Evolutionary conservation across 2,329 filamentous ascomycete genomes (phyloP), one percentile per base, ranked within the genome.

Genomic region (Clarireedia paspali): DNA sequence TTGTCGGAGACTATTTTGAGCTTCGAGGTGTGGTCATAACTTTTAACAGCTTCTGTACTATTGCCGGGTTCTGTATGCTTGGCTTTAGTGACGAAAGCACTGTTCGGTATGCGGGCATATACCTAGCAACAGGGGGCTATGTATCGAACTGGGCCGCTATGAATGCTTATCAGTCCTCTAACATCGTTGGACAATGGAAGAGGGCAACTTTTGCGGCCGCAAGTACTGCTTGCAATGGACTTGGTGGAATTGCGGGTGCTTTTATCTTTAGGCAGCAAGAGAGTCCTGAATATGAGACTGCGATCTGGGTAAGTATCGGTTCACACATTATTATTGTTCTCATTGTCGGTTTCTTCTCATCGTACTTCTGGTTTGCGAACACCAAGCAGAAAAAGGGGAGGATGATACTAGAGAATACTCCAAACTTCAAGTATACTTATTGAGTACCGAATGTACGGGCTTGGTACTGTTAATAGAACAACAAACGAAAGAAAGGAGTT

Each of bases 161-260:
- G 55, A 84, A 94, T 75, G 80, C 88, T 0, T 94, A 89, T 73
- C 89, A 92, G 73, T 87, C 88, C 45, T 94, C 92, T 73, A 95
- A 95, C 71, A 86, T 95, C 66, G 84, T 88, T 53, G 89, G 89
- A 0, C 89, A 95, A 72, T 95, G 89, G 88, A 95, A 92, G 74
- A 82, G 90, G 53, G 89, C 89, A 1, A 87, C 94, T 61, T 87
- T 84, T 68, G 87, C 83, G 57, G 87, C 89, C 2, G 85, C 84
- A 0, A 79, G 91, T 9, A 87, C 94, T 5, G 87, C 85, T 6
- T 84, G 89, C 50, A 89, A 89, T 12, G 89, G 88, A 1, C 74
- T 95, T 17, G 89, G 89, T 39, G 89, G 89, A 40, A 94, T 95
- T 60, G 82, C 82, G 0, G 88, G 88, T 1, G 83, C 80, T 64